Evolutionary conservation across 139 green algal species (phyloP).

Genomic region (Monoraphidium neglectum): DNA sequence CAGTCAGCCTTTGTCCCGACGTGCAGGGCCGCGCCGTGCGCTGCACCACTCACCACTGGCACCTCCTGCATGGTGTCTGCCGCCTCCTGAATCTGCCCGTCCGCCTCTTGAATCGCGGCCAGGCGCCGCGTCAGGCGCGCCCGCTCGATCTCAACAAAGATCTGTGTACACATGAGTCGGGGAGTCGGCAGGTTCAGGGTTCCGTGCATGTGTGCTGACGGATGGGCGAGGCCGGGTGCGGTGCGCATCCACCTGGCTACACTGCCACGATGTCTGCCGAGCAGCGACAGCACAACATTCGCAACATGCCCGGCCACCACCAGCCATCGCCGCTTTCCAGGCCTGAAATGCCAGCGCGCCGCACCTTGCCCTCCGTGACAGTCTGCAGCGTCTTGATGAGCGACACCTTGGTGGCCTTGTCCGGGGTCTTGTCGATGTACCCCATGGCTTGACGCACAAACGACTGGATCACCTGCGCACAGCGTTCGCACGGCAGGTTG

Average conservation of each 20-base stretch:
- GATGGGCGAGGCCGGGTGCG: no score
- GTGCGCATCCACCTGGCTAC: no score
- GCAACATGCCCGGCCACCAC: no score
- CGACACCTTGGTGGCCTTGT: constrained; percentile 76
- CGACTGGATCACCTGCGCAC: constrained; percentile 84
- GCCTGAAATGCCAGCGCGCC: no score
- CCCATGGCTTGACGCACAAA: constrained; percentile 92
- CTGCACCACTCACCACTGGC: constrained; percentile 71
- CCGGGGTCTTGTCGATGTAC: constrained; percentile 78
- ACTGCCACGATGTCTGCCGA: no score
- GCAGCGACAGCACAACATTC: no score
- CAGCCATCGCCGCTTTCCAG: no score
- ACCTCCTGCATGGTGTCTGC: constrained; percentile 97
- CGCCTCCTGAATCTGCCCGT: constrained; percentile 91
- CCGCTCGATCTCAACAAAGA: constrained; percentile 99
- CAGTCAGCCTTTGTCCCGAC: no score
- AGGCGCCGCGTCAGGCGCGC: constrained; percentile 88
- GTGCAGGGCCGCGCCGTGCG: no score
- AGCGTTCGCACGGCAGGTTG: not conserved
- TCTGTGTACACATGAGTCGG: no score
- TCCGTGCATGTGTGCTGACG: no score
- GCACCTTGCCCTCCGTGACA: constrained; percentile 95
- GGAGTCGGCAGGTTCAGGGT: no score
- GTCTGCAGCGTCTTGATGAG: constrained; percentile 95
- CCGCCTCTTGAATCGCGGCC: constrained; percentile 88